Percentiles rank a stretch among this genome's conserved stretches.
phyloP scores from a whole-genome alignment of 225 moss, liverwort and hornwort genomes.

The Anthoceros angustus region DNA sequence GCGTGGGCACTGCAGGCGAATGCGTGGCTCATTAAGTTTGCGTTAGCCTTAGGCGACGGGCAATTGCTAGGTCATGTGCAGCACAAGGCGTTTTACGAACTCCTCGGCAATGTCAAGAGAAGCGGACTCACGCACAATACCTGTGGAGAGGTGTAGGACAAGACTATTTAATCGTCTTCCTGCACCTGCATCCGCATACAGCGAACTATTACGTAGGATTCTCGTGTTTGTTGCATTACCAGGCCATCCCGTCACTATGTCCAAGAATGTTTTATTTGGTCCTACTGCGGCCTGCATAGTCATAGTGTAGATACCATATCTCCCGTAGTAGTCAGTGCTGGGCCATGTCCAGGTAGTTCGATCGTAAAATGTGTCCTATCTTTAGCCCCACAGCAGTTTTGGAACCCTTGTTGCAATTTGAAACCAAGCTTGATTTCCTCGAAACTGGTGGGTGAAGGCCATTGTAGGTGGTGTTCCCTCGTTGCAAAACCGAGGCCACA shows the following conservation, averaged over 20 bases:
- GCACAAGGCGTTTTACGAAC: too few relatives aligned
- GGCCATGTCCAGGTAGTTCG: background rate
- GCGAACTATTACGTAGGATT: conserved; percentile 7
- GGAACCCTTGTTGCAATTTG: background rate
- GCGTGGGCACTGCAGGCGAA: too few relatives aligned
- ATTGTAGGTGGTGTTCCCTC: too few relatives aligned
- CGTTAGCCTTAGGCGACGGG: too few relatives aligned
- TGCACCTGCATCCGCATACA: conserved; percentile 3
- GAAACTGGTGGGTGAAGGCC: too few relatives aligned
- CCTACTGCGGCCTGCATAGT: background rate
- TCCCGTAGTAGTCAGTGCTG: background rate
- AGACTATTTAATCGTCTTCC: conserved; percentile 9
- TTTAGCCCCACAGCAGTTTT: background rate
- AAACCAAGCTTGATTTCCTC: too few relatives aligned
- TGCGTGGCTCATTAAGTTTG: too few relatives aligned
- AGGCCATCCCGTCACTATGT: conserved; percentile 19
- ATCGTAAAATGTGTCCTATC: background rate
- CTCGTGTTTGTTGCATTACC: conserved; percentile 12
- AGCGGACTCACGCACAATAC: conserved; percentile 9
- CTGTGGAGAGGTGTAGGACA: background rate
- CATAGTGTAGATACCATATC: background rate
- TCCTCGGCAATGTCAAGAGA: too few relatives aligned
- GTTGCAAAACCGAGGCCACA: too few relatives aligned
- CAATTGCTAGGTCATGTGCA: too few relatives aligned
- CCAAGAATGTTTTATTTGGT: conserved; percentile 11